Evolutionary conservation across 1,139 yeast species (phyloP), one percentile per base, ranked within the genome.

Genomic region (Sugiyamaella pinicola): DNA sequence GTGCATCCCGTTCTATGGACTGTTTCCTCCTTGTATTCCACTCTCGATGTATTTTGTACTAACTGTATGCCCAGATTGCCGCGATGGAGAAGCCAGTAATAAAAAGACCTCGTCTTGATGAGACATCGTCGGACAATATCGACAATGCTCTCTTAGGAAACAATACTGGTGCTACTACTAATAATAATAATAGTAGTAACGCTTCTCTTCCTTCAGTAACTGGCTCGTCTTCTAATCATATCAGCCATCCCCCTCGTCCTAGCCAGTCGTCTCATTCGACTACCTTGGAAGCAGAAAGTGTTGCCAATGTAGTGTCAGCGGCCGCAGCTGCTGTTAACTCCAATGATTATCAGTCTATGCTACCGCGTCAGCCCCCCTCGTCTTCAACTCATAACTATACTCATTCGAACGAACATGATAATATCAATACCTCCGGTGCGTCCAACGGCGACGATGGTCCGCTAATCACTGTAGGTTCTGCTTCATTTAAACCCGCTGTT

Each of bases 401-500:
- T 3, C 6, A 8, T 15, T 13, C 31, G 15, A 28, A n/a, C 18
- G 15, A 12, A 13, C 15, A 12, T 13, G 13, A 15, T 42, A 34
- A 13, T 9, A 31, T 19, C 6, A 29, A 18, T 18, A 9, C 34
- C 26, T 10, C 47, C 12, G 17, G n/a, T 28, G 24, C 8, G 24
- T 18, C 41, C 4, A 29, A 19, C 12, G 33, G 24, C 3, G 38
- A 33, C 3, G 38, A 33, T 22, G 19, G 24, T 3, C 28, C 44
- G 10, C 8, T 33, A n/a, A 46, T 46, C 10, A 3, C 43, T 13
- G 49, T 46, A 1, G 37, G 37, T 7, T 19, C 35, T 35, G 18
- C 10, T 21, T 15, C 43, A 7, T 38, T 28, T n/a, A 72, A 73
- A 54, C 77, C 80, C 13, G 69, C 84, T 77, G 63, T 75, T 64